These are phyloP conservation scores for Podospora appendiculata DNA, from an alignment of 495 filamentous ascomycete species.

Conservation along the genomic window DNA sequence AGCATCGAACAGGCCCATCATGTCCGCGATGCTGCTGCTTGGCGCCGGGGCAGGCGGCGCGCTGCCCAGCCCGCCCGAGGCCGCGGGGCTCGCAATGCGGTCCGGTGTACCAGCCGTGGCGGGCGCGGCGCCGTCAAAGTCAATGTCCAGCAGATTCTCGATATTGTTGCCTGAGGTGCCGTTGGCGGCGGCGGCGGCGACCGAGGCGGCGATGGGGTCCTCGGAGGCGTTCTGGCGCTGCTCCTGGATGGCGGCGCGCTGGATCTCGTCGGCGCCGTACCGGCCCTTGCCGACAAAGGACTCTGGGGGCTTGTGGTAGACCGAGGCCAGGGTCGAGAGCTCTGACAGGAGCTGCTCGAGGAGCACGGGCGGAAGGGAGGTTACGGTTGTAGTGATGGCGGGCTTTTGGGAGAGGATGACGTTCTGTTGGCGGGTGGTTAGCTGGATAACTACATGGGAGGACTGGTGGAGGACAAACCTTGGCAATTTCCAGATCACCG, in stretches of 20 bases:
- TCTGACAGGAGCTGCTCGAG: constrained; percentile 82
- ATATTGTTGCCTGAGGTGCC: constrained; percentile 65
- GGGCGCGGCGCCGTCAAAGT: constrained; percentile 92
- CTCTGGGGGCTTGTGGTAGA: constrained; percentile 98
- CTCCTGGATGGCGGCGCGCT: constrained; percentile 93
- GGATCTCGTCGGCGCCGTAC: constrained; percentile 89
- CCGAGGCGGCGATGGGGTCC: constrained; percentile 85
- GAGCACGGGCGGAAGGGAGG: constrained; percentile 70
- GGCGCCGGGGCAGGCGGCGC: constrained; percentile 30
- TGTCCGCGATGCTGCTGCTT: constrained; percentile 69
- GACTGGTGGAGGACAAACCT: constrained; percentile 38
- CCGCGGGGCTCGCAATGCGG: constrained; percentile 59
- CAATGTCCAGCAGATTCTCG: constrained; percentile 95
- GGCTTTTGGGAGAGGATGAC: constrained; percentile 93
- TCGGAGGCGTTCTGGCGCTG: constrained; percentile 85
- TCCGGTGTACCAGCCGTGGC: constrained; percentile 80
- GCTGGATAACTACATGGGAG: not conserved
- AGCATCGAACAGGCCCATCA: constrained; percentile 73
- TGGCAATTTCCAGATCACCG: constrained; percentile 80
- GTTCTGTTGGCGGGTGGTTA: constrained; percentile 41
- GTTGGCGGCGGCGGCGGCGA: constrained; percentile 54
- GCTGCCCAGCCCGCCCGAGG: constrained; percentile 15
- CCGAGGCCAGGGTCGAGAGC: constrained; percentile 92
- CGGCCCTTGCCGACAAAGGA: constrained; percentile 93
- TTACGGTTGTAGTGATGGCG: constrained; percentile 87